Percentiles rank a stretch among this genome's conserved stretches.
Conservation (phyloP, 768 basidiomycete genomes). For the Lactarius deliciosus region DNA sequence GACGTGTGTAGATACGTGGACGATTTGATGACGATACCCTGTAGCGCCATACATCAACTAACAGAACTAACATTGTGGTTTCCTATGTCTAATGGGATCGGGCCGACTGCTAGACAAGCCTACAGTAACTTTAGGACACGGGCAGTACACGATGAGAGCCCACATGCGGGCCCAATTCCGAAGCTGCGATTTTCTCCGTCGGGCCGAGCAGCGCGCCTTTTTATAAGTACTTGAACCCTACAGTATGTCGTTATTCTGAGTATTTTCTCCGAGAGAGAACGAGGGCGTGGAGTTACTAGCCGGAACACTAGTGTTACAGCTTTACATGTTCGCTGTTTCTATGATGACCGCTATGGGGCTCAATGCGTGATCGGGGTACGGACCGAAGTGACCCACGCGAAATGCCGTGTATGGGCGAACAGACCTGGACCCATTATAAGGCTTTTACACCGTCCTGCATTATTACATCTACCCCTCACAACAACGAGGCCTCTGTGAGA, state of each 20-base stretch:
- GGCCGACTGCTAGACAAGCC: not conserved
- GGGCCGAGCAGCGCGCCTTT: no score
- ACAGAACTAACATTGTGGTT: not conserved
- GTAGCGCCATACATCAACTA: not conserved
- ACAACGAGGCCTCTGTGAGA: not conserved
- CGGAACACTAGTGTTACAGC: no score
- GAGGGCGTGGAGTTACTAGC: no score
- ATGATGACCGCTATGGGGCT: no score
- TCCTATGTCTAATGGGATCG: not conserved
- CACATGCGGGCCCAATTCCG: not conserved
- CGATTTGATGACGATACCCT: not conserved
- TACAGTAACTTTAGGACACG: no score
- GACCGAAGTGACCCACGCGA: slow-evolving; percentile 1
- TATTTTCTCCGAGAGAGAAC: no score
- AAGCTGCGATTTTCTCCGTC: not conserved
- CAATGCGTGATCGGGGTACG: not conserved
- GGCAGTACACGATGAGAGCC: not conserved
- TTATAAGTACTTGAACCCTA: no score
- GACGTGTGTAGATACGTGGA: not conserved
- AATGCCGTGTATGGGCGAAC: not conserved
- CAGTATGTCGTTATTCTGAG: no score
- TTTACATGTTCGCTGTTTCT: no score
- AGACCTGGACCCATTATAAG: not conserved
- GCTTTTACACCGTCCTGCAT: slow-evolving; percentile 1
- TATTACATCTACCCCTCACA: not conserved